A percentile compares a stretch with the other conserved stretches of the same genome.
phyloP scores from a whole-genome alignment of 2,329 filamentous ascomycete species.

The Fusarium burgessii region DNA sequence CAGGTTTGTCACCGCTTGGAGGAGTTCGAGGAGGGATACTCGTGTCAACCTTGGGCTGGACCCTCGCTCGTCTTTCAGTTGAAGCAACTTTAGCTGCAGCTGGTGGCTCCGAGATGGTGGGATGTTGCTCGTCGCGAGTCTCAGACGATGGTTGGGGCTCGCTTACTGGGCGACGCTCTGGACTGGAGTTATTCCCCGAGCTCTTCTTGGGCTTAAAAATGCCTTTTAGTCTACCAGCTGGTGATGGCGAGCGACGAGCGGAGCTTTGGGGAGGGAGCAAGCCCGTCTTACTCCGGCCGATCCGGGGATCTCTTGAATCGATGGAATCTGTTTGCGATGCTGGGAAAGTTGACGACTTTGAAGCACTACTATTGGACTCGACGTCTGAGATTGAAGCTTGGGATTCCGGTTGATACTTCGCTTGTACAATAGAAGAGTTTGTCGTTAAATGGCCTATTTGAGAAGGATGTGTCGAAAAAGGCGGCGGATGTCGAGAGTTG shows the following conservation, averaged over 20 bases:
- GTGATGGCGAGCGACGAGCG: conserved; percentile 73
- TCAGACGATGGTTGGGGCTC: conserved; percentile 38
- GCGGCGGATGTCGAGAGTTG: conserved; percentile 45
- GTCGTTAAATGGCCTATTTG: conserved; percentile 76
- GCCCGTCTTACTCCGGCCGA: conserved; percentile 46
- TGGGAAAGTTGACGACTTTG: conserved; percentile 45
- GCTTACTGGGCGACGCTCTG: conserved; percentile 35
- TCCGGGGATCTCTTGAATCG: conserved; percentile 43
- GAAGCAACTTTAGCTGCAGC: conserved; percentile 48
- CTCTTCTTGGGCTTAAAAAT: conserved; percentile 65
- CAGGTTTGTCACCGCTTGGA: conserved; percentile 56
- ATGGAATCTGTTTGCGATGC: conserved; percentile 42
- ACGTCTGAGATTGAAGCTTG: conserved; percentile 37
- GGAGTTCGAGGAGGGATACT: conserved; percentile 60
- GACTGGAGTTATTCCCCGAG: conserved; percentile 38
- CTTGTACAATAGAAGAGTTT: conserved; percentile 75
- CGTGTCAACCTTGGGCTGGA: conserved; percentile 49
- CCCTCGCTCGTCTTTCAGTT: conserved; percentile 46
- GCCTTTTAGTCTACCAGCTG: conserved; percentile 74
- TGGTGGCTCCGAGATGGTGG: conserved; percentile 45
- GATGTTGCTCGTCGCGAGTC: conserved; percentile 39
- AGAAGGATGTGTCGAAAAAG: conserved; percentile 68
- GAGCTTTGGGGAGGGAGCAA: conserved; percentile 51
- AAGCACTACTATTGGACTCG: conserved; percentile 43
- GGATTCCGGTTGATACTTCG: conserved; percentile 57